Conservation (phyloP, 1,139 yeast species). For the Scheffersomyces stambukii region DNA sequence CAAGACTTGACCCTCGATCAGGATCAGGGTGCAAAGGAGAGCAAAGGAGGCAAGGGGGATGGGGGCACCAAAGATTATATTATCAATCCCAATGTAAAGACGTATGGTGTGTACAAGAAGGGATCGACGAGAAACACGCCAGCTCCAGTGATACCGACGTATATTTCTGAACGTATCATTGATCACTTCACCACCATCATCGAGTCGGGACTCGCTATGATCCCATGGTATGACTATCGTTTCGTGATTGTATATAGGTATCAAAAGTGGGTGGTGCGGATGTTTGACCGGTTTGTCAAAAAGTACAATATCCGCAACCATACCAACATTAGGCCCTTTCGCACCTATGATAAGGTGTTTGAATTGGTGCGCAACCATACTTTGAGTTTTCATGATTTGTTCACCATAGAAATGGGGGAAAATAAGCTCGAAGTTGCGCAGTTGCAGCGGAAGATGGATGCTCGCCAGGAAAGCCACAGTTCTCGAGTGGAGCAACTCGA, state of each 20-base stretch:
- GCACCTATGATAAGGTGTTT: slow-evolving; percentile 22
- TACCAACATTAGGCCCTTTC: slow-evolving; percentile 17
- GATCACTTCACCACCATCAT: slow-evolving; percentile 6
- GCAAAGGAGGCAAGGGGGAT: slow-evolving; percentile 1
- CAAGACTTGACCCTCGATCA: slow-evolving; percentile 8
- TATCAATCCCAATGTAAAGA: slow-evolving; percentile 5
- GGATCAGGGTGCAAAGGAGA: not conserved
- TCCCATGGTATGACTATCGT: slow-evolving; percentile 22
- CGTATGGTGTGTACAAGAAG: no score
- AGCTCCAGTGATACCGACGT: no score
- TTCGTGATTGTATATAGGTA: slow-evolving; percentile 24
- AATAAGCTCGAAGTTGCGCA: slow-evolving; percentile 20
- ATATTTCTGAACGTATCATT: slow-evolving; percentile 8
- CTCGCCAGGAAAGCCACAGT: slow-evolving; percentile 5
- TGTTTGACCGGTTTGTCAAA: slow-evolving; percentile 33
- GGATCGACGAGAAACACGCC: no score
- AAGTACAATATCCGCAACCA: slow-evolving; percentile 23
- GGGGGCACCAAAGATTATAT: slow-evolving; percentile 1
- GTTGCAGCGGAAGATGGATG: slow-evolving; percentile 12
- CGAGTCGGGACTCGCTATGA: slow-evolving; percentile 8
- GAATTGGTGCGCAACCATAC: slow-evolving; percentile 17
- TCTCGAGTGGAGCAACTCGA: slow-evolving; percentile 14
- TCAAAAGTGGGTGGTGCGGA: slow-evolving; percentile 34
- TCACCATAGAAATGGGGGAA: slow-evolving; percentile 24
- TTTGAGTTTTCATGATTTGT: slow-evolving; percentile 21